Base-by-base conservation (phyloP, 805 yeast species). In the Pichia membranifaciens region DNA sequence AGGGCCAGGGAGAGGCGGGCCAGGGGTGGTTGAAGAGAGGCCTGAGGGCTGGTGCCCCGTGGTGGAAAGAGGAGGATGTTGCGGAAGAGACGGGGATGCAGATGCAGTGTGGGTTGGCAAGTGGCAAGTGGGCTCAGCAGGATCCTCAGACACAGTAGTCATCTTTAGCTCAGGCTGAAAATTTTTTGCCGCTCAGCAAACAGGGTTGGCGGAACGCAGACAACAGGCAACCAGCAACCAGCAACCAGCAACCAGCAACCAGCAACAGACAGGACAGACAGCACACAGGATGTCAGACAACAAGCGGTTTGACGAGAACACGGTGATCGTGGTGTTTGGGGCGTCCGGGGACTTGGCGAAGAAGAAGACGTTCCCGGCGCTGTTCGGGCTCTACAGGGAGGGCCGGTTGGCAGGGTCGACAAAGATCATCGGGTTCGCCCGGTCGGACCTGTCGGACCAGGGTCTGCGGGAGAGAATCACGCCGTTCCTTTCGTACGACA, bases 281-380 rank as follows among this genome's bases (percentile, higher is more conserved):
- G 10, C 7, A 25, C 29, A 25, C 25, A 34, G 10, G 16, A 49
- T 49, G 52, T 15, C 32, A 7, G 38, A 41, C 5, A 41, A 35
- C 37, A 55, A 60, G 43, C 58, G 73, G 50, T 85, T 84, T 65
- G 81, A 77, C 50, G 78, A 83, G 53, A 70, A 84, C 67, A 81
- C 87, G 8, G 73, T 79, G 38, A 74, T 90, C 58, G 87, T 83
- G 23, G 95, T 90, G 28, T 85, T 89, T 58, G 97, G 97, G 45
- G 97, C 97, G 38, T 86, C 95, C 20, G 97, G 97, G 44, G 96
- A 90, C 66, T 73, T 90, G 54, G 96, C 96, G 47, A 88, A 87
- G 72, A 90, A 90, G 81, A 90, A 90, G 71, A 90, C 96, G 2
- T 88, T 87, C 69, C 95, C 95, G 9, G 91, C 93, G 4, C 68